Evolutionary conservation across 768 basidiomycete species (phyloP).

Genomic region (Cantharellus anzutake): DNA sequence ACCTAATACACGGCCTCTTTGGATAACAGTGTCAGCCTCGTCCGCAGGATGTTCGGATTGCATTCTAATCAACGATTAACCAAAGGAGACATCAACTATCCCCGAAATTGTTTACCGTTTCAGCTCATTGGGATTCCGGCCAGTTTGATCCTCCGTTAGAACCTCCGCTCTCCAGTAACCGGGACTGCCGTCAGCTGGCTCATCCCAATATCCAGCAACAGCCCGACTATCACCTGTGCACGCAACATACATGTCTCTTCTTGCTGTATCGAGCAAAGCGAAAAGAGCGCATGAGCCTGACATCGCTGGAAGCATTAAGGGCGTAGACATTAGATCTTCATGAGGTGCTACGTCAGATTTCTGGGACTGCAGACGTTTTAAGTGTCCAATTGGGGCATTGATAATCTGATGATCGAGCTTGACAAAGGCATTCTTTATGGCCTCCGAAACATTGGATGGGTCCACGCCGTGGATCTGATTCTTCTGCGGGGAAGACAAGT

Average conservation of each 20-base stretch:
- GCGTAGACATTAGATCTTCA: constrained; percentile 44
- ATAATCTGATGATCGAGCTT: constrained; percentile 75
- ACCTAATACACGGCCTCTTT: constrained; percentile 67
- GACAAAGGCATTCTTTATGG: constrained; percentile 59
- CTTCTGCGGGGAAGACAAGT: not conserved
- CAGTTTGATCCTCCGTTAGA: constrained; percentile 93
- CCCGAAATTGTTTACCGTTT: constrained; percentile 36
- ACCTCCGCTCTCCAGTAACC: constrained; percentile 84
- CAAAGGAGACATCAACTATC: not conserved
- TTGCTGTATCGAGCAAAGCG: constrained; percentile 69
- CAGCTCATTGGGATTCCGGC: constrained; percentile 70
- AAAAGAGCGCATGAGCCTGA: constrained; percentile 85
- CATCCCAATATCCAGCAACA: constrained; percentile 84
- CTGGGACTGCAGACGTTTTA: constrained; percentile 35
- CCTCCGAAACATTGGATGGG: constrained; percentile 36
- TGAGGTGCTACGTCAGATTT: constrained; percentile 35
- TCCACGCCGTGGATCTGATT: constrained; percentile 23
- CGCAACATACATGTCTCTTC: constrained; percentile 73
- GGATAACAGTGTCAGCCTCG: constrained; percentile 55
- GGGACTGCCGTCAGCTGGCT: constrained; percentile 31
- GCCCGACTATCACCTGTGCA: constrained; percentile 88
- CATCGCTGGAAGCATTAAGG: constrained; percentile 66
- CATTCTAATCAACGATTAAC: constrained; percentile 27
- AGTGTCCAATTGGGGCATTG: constrained; percentile 53
- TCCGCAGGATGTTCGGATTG: constrained; percentile 65